Evolutionary conservation across 352 stramenopile species (phyloP).

Genomic region (Globisporangium heterothallicum): DNA sequence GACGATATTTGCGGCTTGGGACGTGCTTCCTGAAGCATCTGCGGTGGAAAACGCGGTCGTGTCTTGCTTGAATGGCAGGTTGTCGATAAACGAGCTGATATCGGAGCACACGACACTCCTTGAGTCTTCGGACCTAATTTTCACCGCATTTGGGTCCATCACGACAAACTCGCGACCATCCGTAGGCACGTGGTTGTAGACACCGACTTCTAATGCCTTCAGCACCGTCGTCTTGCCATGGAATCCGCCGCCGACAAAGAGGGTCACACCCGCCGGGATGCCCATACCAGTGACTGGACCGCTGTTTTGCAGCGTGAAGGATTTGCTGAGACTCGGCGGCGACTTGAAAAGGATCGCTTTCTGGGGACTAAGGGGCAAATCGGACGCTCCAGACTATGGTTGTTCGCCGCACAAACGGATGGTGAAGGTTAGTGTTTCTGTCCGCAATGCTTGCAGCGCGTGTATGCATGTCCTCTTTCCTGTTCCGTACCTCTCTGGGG

Average conservation of each 20-base stretch:
- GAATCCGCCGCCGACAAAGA: constrained; percentile 97
- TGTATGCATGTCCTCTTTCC: no score
- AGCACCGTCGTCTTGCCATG: constrained; percentile 97
- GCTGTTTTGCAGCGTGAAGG: constrained; percentile 87
- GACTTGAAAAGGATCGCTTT: constrained; percentile 81
- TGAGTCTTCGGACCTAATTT: constrained; percentile 96
- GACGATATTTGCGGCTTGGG: constrained; percentile 95
- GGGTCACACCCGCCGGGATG: constrained; percentile 90
- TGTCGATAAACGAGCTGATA: constrained; percentile 96
- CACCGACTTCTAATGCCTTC: constrained; percentile 89
- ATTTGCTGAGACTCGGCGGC: constrained; percentile 67
- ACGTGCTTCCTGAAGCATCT: constrained; percentile 95
- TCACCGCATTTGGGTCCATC: constrained; percentile 80
- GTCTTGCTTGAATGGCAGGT: constrained; percentile 92
- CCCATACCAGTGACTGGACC: constrained; percentile 90
- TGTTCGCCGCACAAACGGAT: not conserved
- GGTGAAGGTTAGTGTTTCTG: no score
- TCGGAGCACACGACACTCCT: constrained; percentile 87
- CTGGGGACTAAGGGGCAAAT: constrained; percentile 36
- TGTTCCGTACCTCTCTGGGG: constrained; percentile 67
- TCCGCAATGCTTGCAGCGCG: no score
- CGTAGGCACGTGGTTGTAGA: constrained; percentile 95
- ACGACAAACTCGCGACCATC: constrained; percentile 96
- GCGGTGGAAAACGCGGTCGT: constrained; percentile 90
- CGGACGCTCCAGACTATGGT: constrained; percentile 46